Evolutionary conservation across 495 filamentous ascomycete species (phyloP), one percentile per base, ranked within the genome.

Genomic region (Xylaria longipes): DNA sequence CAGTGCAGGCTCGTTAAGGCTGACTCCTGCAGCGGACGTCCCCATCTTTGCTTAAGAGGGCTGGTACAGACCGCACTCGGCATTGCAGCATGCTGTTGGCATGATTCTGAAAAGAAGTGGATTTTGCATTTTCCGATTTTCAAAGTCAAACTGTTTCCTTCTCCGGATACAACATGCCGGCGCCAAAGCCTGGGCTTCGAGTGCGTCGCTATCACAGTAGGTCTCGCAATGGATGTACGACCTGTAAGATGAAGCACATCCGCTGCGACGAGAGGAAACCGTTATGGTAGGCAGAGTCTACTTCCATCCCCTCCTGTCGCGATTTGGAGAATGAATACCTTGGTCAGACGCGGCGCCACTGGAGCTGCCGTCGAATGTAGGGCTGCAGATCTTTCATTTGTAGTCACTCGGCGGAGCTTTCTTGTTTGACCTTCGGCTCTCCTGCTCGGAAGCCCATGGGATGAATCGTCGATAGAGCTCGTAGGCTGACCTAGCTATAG

Each of bases 241-340:
- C 91, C 3, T 94, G 91, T 84, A 94, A 94, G 84, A 86, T 88
- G 79, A 85, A 91, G 72, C 92, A 94, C 82, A 93, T 94, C 74
- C 88, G 92, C 57, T 94, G 92, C 79, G 92, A 94, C 75, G 92
- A 94, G 78, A 90, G 83, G 31, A 93, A 91, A 72, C 92, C 91
- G 12, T 91, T 93, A 85, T 94, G 92, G 92, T 93, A 82, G 72
- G 80, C 76, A 71, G 50, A 60, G 48, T 71, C 52, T 58, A 67
- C 43, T 65, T 56, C 33, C 37, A 45, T 64, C 58, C 57, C 41
- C 29, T 66, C 50, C 61, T 17, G 57, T 65, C 65, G 37, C 65
- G 29, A 66, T 39, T 25, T 66, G 72, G 46, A 39, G 25, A 31
- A 29, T 27, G 5, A 15, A 35, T 25, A 63, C 6, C 41, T 45